Percentiles rank a stretch among this genome's conserved stretches.
Evolutionary conservation across 257 asterid species (phyloP).

Genomic region (Leptodermis oblonga): DNA sequence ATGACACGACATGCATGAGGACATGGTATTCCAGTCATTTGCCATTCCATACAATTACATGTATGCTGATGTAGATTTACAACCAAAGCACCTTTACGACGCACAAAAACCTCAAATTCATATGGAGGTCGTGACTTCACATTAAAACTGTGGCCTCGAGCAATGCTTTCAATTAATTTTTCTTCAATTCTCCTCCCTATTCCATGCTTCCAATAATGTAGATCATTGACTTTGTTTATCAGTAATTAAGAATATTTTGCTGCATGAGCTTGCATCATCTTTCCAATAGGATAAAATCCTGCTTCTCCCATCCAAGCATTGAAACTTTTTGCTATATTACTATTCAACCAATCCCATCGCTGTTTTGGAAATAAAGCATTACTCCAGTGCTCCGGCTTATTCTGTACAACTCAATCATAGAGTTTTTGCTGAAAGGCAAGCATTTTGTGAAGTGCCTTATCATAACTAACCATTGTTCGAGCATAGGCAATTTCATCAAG

Average conservation of each 20-base stretch:
- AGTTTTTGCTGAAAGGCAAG: neutral
- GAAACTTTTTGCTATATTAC: slow-evolving; percentile 1
- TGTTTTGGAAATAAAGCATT: neutral
- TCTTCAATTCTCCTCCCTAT: neutral
- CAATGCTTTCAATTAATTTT: neutral
- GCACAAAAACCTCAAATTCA: neutral
- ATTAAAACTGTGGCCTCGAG: neutral
- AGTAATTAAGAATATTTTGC: neutral
- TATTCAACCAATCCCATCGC: neutral
- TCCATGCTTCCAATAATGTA: neutral
- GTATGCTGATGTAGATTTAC: neutral
- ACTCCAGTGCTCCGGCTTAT: slow-evolving; percentile 1
- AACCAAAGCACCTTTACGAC: neutral
- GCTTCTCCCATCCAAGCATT: slow-evolving; percentile 3
- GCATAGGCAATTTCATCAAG: neutral
- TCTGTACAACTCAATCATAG: neutral
- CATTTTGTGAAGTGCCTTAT: neutral
- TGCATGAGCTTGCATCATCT: neutral
- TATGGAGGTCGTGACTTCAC: neutral
- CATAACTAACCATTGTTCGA: neutral
- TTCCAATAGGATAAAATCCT: neutral
- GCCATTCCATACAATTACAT: neutral
- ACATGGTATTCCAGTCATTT: neutral
- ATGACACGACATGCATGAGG: neutral
- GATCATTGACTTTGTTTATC: neutral